These are phyloP conservation scores for Penicillium aurantiogriseum DNA, from an alignment of 2,329 filamentous ascomycete species.

Conservation along the genomic window DNA sequence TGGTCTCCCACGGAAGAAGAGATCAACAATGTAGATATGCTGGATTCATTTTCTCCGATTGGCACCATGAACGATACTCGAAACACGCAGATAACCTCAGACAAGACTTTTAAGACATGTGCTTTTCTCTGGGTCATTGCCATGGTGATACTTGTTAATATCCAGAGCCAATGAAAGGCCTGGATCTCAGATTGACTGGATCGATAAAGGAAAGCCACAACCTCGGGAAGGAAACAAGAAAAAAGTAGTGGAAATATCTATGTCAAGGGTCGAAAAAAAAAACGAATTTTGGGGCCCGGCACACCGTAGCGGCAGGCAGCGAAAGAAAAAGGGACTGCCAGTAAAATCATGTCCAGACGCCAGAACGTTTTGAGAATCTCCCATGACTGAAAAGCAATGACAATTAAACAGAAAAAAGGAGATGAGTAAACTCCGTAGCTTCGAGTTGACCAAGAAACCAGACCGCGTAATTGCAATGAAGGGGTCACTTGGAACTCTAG, in stretches of 20 bases:
- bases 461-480: conserved; percentile 24
- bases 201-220: conserved; percentile 16
- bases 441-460: conserved; percentile 25
- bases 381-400: conserved; percentile 28
- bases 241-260: conserved; percentile 30
- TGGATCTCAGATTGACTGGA: conserved; percentile 19
- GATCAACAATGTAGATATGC: conserved; percentile 3
- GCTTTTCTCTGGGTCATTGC: conserved; percentile 24
- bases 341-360: conserved; percentile 38
- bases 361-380: conserved; percentile 34
- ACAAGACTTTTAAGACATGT: conserved; percentile 21
- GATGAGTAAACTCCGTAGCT: conserved; percentile 22
- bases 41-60: conserved; percentile 2
- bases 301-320: conserved; percentile 31
- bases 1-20: not conserved
- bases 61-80: not conserved
- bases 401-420: conserved; percentile 12
- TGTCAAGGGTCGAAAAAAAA: conserved; percentile 29
- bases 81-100: conserved; percentile 13
- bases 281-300: conserved; percentile 28
- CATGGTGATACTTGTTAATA: conserved; percentile 33
- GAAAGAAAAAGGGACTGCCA: conserved; percentile 30
- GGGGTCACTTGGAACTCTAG: conserved; percentile 24
- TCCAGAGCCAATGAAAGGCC: conserved; percentile 12
- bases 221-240: conserved; percentile 16